Evolutionary conservation across 225 moss, liverwort and hornwort genomes (phyloP), one percentile per base, ranked within the genome.

Genomic region (Pleurozium schreberi): DNA sequence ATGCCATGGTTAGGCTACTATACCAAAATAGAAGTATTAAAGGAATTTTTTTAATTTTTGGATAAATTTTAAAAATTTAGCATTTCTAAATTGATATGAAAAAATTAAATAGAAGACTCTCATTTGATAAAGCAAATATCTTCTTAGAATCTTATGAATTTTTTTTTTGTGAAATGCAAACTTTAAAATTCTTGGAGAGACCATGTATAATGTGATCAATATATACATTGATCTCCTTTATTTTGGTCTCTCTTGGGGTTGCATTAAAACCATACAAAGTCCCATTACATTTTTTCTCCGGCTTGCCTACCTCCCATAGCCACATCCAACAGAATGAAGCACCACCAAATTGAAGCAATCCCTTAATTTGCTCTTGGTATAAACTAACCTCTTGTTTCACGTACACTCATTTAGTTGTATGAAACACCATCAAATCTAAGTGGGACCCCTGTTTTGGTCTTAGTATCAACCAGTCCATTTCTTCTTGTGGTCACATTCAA

Each of bases 41-140:
- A n/a, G n/a, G n/a, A n/a, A n/a, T n/a, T n/a, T n/a, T n/a, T n/a
- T n/a, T n/a, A n/a, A n/a, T 38, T 57, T 78, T n/a, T 55, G 23
- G 9, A 23, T 77, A 17, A 16, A 10, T 2, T n/a, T 57, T 26
- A 0, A 40, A n/a, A 58, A 40, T 28, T 40, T 28, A n/a, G 8
- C 2, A 12, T 5, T 12, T 17, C 7, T 0, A 40, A 27, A 40
- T 18, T 28, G 40, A 59, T 12, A 18, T 28, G 8, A 28, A 1
- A 18, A n/a, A 40, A 8, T 1, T 79, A 4, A 58, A 6, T 15
- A 25, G 38, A 27, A 27, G 40, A 7, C 0, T 74, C 3, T 40
- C 2, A 58, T 18, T 40, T 28, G 7, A 18, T 1, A 0, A 1
- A 0, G 0, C 27, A 0, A n/a, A 26, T n/a, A 26, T 26, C 4